Percentiles rank a stretch among this genome's conserved stretches.
These are phyloP conservation scores for Scutellaria galericulata DNA, from an alignment of 257 asterid genomes.

Conservation along the genomic window DNA sequence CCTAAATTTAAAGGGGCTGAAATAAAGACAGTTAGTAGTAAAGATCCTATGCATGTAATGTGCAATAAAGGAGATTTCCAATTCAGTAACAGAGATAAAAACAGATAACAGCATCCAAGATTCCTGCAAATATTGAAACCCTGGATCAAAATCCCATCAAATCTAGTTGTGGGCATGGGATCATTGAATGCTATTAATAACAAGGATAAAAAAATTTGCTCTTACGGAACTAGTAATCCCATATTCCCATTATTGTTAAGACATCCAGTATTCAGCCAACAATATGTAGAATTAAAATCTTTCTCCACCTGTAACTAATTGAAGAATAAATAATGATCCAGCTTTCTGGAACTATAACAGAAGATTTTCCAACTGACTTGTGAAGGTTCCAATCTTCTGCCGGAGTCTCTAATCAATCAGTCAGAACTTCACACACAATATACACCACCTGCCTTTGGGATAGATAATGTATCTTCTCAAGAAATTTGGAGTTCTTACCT, in stretches of 20 bases:
- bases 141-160: slow-evolving; percentile 45
- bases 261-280: slow-evolving; percentile 21
- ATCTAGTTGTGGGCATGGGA: slow-evolving; percentile 45
- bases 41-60: background rate
- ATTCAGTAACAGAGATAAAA: slow-evolving; percentile 5
- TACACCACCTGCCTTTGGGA: slow-evolving; percentile 9
- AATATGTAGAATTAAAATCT: slow-evolving; percentile 25
- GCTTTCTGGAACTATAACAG: background rate
- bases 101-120: slow-evolving; percentile 48
- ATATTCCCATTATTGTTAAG: slow-evolving; percentile 31
- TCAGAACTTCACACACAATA: slow-evolving; percentile 13
- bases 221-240: slow-evolving; percentile 25
- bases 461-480: background rate
- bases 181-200: slow-evolving; percentile 37
- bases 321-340: slow-evolving; percentile 27
- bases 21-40: background rate
- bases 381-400: slow-evolving; percentile 31
- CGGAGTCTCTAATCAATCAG: slow-evolving; percentile 23
- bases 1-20: background rate
- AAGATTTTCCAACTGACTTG: slow-evolving; percentile 9
- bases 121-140: slow-evolving; percentile 63
- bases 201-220: background rate
- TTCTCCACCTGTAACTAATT: slow-evolving; percentile 8
- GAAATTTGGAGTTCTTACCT: slow-evolving; percentile 13
- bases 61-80: slow-evolving; percentile 12